Base-by-base conservation (phyloP, 768 basidiomycete species). In the Mycena albidolilacea region DNA sequence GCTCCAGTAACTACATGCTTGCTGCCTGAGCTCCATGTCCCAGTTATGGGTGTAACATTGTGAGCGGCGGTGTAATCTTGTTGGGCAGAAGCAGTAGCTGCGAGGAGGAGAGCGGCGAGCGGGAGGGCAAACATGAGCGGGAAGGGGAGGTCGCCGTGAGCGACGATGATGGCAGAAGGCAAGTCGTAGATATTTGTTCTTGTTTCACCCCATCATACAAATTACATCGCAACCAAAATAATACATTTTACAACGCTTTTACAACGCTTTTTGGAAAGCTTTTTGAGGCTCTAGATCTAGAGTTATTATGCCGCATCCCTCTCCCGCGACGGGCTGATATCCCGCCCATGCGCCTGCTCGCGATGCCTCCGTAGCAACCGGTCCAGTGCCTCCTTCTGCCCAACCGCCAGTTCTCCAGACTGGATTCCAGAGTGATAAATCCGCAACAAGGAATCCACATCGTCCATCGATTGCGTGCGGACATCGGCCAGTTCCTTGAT, bases 401-500 rank as follows among this genome's bases (percentile, higher is more conserved):
- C 97, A 54, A 98, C 93, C 57, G 91, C 91, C 78, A 99, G 93
- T 81, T 95, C 92, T 69, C 98, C 98, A 46, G 93, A 92, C 80
- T 93, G 92, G 82, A 98, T 96, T 43, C 94, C 96, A 65, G 94
- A 93, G 87, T 98, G 97, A 84, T 98, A 98, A 50, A 99, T 89
- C 80, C 98, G 95, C 57, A 99, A 89, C 46, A 99, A 91, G 41
- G 96, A 95, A 84, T 99, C 98, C 72, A 99, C 98, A 80, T 99
- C 97, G 79, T 99, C 97, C 96, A 99, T 99, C 14, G 95, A 96
- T 82, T 99, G 98, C 11, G 97, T 98, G 74, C 96, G 93, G 67
- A 99, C 95, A 79, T 99, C 98, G 11, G 98, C 98, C 67, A 99
- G 92, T 83, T 98, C 97, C 91, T 99, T 99, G 89, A 99, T 98